A percentile compares a stretch with the other conserved stretches of the same genome.
These are phyloP conservation scores for Skeletonema menzelii DNA, from an alignment of 108 stramenopile genomes.

Conservation along the genomic window DNA sequence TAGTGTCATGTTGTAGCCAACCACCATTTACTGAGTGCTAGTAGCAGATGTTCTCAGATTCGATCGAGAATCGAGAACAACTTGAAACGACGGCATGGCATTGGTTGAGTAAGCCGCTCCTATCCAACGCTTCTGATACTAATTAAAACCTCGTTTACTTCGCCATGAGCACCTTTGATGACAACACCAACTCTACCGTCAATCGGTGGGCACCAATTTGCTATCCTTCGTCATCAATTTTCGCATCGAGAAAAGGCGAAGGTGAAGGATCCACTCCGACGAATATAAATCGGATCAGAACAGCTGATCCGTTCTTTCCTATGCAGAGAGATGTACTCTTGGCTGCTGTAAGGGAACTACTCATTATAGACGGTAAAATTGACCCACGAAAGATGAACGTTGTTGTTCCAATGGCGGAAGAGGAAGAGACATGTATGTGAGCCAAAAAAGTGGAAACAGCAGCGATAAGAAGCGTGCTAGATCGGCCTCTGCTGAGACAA, in stretches of 20 bases:
- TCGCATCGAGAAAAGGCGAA: not conserved
- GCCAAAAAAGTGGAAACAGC: not conserved
- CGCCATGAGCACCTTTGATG: not conserved
- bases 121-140: too few relatives aligned
- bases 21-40: too few relatives aligned
- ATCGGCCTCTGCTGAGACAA: not conserved
- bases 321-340: slow-evolving; percentile 48
- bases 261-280: not conserved
- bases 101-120: not conserved
- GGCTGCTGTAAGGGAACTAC: slow-evolving; percentile 45
- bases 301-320: slow-evolving; percentile 47
- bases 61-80: too few relatives aligned
- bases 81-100: not conserved
- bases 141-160: not conserved
- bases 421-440: not conserved
- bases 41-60: too few relatives aligned
- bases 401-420: not conserved
- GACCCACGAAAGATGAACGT: slow-evolving; percentile 39
- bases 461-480: not conserved
- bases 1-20: too few relatives aligned
- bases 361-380: slow-evolving; percentile 46
- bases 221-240: slow-evolving; percentile 35
- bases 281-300: not conserved
- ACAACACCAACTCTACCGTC: not conserved
- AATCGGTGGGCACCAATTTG: slow-evolving; percentile 33